phyloP scores from a whole-genome alignment of 2,329 filamentous ascomycete genomes.

The Ophiognomonia clavigignenti-juglandacearum region DNA sequence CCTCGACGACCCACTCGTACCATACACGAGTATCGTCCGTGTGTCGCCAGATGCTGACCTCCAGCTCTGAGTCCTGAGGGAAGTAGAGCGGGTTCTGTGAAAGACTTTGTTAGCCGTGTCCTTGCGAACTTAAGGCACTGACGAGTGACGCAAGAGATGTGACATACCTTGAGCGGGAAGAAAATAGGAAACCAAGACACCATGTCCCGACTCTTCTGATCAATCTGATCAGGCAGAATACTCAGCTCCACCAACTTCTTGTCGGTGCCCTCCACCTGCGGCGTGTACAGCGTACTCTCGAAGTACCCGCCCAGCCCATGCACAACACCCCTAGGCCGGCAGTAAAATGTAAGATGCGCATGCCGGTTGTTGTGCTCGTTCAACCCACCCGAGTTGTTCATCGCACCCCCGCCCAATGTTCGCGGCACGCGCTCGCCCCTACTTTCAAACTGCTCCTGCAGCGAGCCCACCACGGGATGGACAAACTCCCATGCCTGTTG shows the following conservation, averaged over 20 bases:
- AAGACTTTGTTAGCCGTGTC: slow-evolving; percentile 1
- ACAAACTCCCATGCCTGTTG: slow-evolving; percentile 76
- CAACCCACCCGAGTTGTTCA: slow-evolving; percentile 69
- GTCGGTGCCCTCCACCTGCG: slow-evolving; percentile 30
- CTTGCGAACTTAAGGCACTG: background rate
- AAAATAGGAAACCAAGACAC: slow-evolving; percentile 99
- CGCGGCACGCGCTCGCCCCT: slow-evolving; percentile 51
- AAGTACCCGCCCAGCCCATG: slow-evolving; percentile 95
- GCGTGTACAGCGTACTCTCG: slow-evolving; percentile 85
- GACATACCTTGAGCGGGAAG: slow-evolving; percentile 83
- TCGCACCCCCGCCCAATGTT: slow-evolving; percentile 65
- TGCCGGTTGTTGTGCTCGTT: slow-evolving; percentile 91
- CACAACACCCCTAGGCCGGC: slow-evolving; percentile 72
- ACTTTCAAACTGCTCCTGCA: slow-evolving; percentile 27
- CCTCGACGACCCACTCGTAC: slow-evolving; percentile 98
- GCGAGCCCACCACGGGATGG: slow-evolving; percentile 59
- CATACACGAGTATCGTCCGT: slow-evolving; percentile 94
- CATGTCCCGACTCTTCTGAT: slow-evolving; percentile 92
- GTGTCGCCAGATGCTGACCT: slow-evolving; percentile 92
- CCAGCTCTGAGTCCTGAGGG: slow-evolving; percentile 77
- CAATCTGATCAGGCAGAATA: slow-evolving; percentile 88
- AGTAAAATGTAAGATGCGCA: slow-evolving; percentile 72
- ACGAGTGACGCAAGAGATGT: background rate
- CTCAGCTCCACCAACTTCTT: slow-evolving; percentile 73
- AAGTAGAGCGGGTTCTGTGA: slow-evolving; percentile 77